These are phyloP conservation scores for Aspergillus transmontanensis DNA, from an alignment of 2,329 filamentous ascomycete genomes.

Conservation along the genomic window DNA sequence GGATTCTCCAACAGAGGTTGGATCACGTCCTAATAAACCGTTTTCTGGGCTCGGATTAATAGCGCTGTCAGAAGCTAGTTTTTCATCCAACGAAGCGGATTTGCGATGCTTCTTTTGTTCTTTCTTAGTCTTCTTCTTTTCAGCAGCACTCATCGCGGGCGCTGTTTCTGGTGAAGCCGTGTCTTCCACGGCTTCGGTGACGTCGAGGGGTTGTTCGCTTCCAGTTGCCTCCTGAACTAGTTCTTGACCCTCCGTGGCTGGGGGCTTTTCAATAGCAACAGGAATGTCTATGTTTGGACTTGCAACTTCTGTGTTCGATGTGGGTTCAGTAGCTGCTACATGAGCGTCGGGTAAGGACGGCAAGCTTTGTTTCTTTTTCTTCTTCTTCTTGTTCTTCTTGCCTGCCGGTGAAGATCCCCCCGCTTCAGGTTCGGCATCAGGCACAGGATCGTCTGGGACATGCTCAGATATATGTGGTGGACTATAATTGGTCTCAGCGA, in stretches of 20 bases:
- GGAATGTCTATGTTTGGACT: slow-evolving; percentile 2
- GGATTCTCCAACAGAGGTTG: neutral
- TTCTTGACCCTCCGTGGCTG: slow-evolving; percentile 1
- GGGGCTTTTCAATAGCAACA: slow-evolving; percentile 7
- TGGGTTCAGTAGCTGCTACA: slow-evolving; percentile 2
- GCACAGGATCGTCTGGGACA: slow-evolving; percentile 4
- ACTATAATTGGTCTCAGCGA: slow-evolving; percentile 21
- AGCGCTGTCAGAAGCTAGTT: neutral
- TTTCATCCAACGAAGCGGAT: slow-evolving; percentile 10
- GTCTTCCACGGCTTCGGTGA: slow-evolving; percentile 8
- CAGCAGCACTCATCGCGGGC: slow-evolving; percentile 22
- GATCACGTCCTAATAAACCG: neutral
- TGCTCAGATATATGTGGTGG: slow-evolving; percentile 23
- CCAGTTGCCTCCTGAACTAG: slow-evolving; percentile 8
- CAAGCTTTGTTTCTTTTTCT: slow-evolving; percentile 22
- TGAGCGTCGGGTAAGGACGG: slow-evolving; percentile 9
- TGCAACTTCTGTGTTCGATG: neutral
- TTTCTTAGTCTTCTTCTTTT: slow-evolving; percentile 31
- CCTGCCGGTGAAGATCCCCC: slow-evolving; percentile 13
- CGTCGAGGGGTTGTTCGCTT: slow-evolving; percentile 5
- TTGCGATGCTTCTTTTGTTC: slow-evolving; percentile 26
- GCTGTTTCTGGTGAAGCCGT: slow-evolving; percentile 8
- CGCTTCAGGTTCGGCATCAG: slow-evolving; percentile 16
- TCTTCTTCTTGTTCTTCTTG: slow-evolving; percentile 25
- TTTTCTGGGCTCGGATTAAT: neutral